Evolutionary conservation across 2,329 filamentous ascomycete genomes (phyloP).

Genomic region (Harringtonia aguacate): DNA sequence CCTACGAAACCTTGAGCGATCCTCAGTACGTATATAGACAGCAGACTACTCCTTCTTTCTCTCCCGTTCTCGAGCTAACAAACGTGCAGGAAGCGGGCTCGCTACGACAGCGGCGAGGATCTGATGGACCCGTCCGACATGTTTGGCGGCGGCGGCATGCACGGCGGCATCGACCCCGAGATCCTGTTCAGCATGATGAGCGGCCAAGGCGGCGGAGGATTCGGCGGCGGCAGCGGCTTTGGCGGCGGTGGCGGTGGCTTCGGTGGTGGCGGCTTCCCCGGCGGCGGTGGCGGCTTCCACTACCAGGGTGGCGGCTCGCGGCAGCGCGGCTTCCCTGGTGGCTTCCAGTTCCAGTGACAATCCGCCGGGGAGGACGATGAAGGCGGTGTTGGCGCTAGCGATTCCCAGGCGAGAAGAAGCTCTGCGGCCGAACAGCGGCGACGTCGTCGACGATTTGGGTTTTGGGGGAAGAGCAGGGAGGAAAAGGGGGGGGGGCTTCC

Average conservation of each 20-base stretch:
- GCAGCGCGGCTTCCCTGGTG: conserved; percentile 23
- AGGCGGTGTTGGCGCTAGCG: too few species aligned
- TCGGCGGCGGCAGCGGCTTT: conserved; percentile 35
- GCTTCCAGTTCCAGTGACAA: conserved; percentile 40
- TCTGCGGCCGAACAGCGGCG: conserved; percentile 19
- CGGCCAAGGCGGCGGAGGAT: conserved; percentile 44
- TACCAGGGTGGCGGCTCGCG: conserved; percentile 28
- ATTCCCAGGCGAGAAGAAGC: conserved; percentile 6
- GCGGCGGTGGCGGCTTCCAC: conserved; percentile 40
- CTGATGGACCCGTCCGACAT: conserved; percentile 80
- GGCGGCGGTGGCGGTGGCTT: conserved; percentile 36
- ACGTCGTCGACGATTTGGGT: conserved; percentile 17
- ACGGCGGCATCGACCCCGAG: conserved; percentile 61
- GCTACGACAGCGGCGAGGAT: conserved; percentile 89
- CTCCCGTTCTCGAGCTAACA: conserved; percentile 22
- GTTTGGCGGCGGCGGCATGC: conserved; percentile 60
- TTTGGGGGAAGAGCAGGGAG: too few species aligned
- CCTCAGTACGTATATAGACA: conserved; percentile 56
- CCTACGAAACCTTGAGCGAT: conserved; percentile 92
- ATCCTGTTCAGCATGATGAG: conserved; percentile 82
- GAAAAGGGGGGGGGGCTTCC: too few species aligned
- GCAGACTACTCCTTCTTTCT: neutral
- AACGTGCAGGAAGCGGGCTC: conserved; percentile 62
- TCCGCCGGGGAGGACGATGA: conserved; percentile 20
- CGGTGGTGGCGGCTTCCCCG: conserved; percentile 32